Evolutionary conservation across 768 basidiomycete species (phyloP).

Genomic region (Xerocomellus chrysenteron): DNA sequence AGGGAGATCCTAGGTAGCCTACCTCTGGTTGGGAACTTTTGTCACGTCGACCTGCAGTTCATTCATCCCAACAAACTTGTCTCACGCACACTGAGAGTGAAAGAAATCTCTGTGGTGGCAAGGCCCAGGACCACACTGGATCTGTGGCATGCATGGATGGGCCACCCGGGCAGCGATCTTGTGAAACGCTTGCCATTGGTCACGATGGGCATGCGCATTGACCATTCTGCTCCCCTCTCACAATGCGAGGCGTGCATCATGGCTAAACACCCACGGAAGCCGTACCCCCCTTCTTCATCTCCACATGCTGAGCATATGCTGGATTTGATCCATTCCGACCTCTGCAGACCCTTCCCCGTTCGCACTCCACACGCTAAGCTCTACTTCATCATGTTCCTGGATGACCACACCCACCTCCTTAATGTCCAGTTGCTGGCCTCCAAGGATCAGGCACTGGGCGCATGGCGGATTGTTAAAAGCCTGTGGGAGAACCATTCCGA

Average conservation of each 20-base stretch:
- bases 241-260: constrained; percentile 1
- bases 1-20: not conserved
- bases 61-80: not conserved
- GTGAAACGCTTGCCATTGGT: not conserved
- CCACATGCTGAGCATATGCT: no score
- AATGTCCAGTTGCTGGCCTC: no score
- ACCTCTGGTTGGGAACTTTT: not conserved
- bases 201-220: not conserved
- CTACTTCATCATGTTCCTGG: no score
- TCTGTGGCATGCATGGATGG: not conserved
- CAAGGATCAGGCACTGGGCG: no score
- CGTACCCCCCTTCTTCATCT: no score
- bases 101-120: not conserved
- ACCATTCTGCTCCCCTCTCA: not conserved
- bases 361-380: no score
- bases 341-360: no score
- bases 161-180: not conserved
- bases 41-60: not conserved
- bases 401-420: no score
- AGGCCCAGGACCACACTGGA: not conserved
- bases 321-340: no score
- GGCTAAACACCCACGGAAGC: not conserved
- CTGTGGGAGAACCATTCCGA: no score
- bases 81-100: not conserved
- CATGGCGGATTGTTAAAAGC: no score